These are phyloP conservation scores for Fusarium dlaminii DNA, from an alignment of 2,329 filamentous ascomycete species.

Conservation along the genomic window DNA sequence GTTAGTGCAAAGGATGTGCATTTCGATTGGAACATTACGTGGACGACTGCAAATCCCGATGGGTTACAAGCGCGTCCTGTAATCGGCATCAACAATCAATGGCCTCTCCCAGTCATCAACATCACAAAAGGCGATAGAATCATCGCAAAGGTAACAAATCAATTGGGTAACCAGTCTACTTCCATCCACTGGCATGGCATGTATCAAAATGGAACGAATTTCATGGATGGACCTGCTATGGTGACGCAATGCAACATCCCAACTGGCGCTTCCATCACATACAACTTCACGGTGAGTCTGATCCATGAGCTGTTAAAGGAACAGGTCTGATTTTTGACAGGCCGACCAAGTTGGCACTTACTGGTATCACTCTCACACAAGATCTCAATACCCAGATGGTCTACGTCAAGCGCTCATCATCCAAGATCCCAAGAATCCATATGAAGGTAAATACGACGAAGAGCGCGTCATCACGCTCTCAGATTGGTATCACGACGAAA, in stretches of 20 bases:
- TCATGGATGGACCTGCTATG: not conserved
- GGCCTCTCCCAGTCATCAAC: not conserved
- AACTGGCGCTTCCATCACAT: not conserved
- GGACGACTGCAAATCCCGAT: not conserved
- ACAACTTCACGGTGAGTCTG: not conserved
- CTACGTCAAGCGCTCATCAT: not conserved
- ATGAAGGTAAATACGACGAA: not conserved
- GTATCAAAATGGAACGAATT: not conserved
- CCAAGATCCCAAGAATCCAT: not conserved
- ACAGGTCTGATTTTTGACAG: not conserved
- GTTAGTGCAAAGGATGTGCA: not conserved
- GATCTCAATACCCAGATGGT: not conserved
- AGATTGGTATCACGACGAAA: not conserved
- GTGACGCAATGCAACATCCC: not conserved
- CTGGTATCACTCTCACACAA: not conserved
- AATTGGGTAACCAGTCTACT: not conserved
- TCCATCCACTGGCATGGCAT: not conserved
- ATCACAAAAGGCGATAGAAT: not conserved
- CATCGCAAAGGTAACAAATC: not conserved
- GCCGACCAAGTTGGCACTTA: not conserved
- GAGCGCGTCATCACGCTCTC: not conserved
- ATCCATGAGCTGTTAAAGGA: accelerated
- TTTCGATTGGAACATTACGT: not conserved
- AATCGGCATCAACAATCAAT: not conserved
- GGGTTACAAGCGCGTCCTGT: not conserved